Evolutionary conservation across 148 eudicot genomes (phyloP), one percentile per base, ranked within the genome.

Genomic region (Polygonum maritimum): DNA sequence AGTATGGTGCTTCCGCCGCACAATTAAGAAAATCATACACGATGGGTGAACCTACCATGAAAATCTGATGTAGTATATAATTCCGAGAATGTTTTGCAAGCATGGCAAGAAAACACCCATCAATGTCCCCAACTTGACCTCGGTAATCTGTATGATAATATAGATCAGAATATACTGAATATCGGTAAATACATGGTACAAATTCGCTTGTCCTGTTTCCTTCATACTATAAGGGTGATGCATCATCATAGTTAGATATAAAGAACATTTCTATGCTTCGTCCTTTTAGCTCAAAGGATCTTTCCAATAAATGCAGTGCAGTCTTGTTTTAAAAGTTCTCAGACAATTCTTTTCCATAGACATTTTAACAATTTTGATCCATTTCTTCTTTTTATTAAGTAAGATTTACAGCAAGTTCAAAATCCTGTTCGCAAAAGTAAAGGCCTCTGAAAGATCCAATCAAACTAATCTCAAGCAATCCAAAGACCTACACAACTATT

Each of bases 41-140:
- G 19, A 54, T 7, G 60, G 7, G 9, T 54, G 22, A 48, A 76
- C 35, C 21, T 92, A 92, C 99, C 99, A 96, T 47, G 98, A 84
- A 84, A 96, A 96, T 70, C 99, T 89, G 78, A 96, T 96, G 75
- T 87, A 96, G 82, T 96, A 96, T 83, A 96, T 96, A 74, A 92
- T 96, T 55, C 99, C 99, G 85, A 96, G 78, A 73, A 96, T 96
- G 82, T 91, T 96, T 79, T 96, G 99, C 86, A 96, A 81, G 81
- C 99, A 96, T 44, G 99, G 99, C 76, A 96, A 81, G 77, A 96
- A 96, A 57, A 96, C 99, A 62, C 99, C 99, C 98, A 92, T 92
- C 89, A 88, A 79, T 67, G 99, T 96, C 74, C 99, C 99, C 76
- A 85, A 69, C 85, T 96, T 92, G 76, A 87, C 49, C 48, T 83